Conservation (phyloP, 1,284 basidiomycete species). For the Cryptococcus maquisensis region DNA sequence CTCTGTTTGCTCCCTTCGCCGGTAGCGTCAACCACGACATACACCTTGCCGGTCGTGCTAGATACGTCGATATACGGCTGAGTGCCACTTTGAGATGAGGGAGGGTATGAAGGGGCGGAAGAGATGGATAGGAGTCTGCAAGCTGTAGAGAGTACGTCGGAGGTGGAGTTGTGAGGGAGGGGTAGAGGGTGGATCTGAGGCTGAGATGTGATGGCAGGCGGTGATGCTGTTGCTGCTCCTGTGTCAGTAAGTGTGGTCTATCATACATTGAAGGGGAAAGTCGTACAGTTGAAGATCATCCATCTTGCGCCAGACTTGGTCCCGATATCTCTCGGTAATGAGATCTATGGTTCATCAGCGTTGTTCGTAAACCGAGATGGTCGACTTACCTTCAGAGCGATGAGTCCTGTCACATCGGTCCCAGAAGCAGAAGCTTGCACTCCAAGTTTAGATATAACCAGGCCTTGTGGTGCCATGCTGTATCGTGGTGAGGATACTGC, state of each 20-base stretch:
- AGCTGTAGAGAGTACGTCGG: constrained; percentile 14
- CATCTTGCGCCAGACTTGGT: constrained; percentile 21
- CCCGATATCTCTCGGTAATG: constrained; percentile 26
- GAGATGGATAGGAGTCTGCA: constrained; percentile 24
- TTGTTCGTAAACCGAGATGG: neutral
- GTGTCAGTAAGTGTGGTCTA: neutral
- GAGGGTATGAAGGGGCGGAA: constrained; percentile 19
- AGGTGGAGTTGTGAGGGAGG: constrained; percentile 5
- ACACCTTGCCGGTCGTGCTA: constrained; percentile 34
- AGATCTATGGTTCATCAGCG: constrained; percentile 18
- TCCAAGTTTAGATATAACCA: constrained; percentile 35
- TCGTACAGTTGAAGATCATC: constrained; percentile 31
- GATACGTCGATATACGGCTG: constrained; percentile 34
- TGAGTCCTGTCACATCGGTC: constrained; percentile 21
- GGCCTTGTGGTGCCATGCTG: constrained; percentile 23
- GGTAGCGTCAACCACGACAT: constrained; percentile 24
- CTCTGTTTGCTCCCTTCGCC: neutral
- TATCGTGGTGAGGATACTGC: neutral
- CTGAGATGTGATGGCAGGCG: constrained; percentile 24
- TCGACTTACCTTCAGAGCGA: constrained; percentile 36
- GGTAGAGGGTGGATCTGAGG: constrained; percentile 37
- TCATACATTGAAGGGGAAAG: too few species aligned
- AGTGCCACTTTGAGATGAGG: constrained; percentile 4
- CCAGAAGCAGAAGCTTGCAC: constrained; percentile 27
- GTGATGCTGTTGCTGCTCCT: constrained; percentile 4